Base-by-base conservation (phyloP, 208 protist genomes). In the Porcisia deanei region DNA sequence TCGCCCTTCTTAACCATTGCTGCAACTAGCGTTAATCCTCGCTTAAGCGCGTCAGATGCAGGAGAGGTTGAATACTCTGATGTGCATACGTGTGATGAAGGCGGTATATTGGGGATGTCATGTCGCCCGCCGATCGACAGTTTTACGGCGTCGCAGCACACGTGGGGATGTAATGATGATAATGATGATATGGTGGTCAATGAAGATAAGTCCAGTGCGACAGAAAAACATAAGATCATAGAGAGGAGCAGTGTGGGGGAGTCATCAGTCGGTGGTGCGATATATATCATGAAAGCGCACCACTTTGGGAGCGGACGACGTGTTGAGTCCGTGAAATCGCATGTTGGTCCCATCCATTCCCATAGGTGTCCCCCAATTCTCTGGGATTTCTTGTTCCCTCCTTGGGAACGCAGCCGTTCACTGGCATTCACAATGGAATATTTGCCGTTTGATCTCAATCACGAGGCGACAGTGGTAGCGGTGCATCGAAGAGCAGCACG, bases 1-100 rank as follows among this genome's bases (percentile, higher is more conserved):
- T 88, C 85, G 7, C 54, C 67, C 61, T 80, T 85, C 53, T 86
- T 85, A 25, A 86, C 85, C 68, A 79, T 81, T 9, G 71, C 22
- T 1, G 34, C 43, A n/a, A 43, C 67, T 34, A 39, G 22, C 66
- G 25, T 43, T 14, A 71, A 57, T n/a, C n/a, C 37, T 6, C 66
- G 12, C 37, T 30, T 18, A 41, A 18, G 66, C 49, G 18, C 66
- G 45, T 39, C n/a, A 41, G 66, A n/a, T 43, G 41, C 22, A 41
- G 54, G 20, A 20, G 30, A 47, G 61, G 47, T 34, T 45, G 22
- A 47, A n/a, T 25, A n/a, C 47, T 41, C 30, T 54, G 3, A 41
- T 55, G 41, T 41, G 66, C 37, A 10, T 41, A 41, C 3, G 30
- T 37, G 22, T 1, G 41, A 53, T 16, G 64, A 69, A 43, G 30